These are phyloP conservation scores for Sporodiniella umbellata DNA, from an alignment of 371 early-diverging fungal species.

Conservation along the genomic window DNA sequence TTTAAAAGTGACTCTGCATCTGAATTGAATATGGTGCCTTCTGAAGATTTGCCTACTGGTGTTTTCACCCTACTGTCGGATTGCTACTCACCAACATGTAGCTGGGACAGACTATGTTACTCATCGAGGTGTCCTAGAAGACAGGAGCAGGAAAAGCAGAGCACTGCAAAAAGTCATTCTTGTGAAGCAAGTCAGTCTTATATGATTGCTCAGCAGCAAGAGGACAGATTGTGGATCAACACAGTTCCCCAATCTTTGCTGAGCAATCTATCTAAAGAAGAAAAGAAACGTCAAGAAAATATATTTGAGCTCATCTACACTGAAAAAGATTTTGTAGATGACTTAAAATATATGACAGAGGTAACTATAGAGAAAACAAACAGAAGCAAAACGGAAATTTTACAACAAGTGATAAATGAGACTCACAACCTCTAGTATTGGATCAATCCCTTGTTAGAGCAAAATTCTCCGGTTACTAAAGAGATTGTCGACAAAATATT, in stretches of 20 bases:
- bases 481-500: slow-evolving; percentile 76
- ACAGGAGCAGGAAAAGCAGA: slow-evolving; percentile 18
- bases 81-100: slow-evolving; percentile 80
- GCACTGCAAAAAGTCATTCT: slow-evolving; percentile 3
- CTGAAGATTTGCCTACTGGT: slow-evolving; percentile 62
- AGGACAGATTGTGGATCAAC: slow-evolving; percentile 59
- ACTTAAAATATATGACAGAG: slow-evolving; percentile 53
- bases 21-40: slow-evolving; percentile 8
- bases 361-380: slow-evolving; percentile 29
- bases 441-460: slow-evolving; percentile 68
- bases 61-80: slow-evolving; percentile 84
- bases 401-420: neutral
- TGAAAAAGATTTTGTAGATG: slow-evolving; percentile 89
- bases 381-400: too few relatives aligned
- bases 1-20: neutral
- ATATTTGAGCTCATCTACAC: slow-evolving; percentile 92
- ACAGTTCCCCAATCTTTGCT: slow-evolving; percentile 70
- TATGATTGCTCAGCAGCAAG: slow-evolving; percentile 9
- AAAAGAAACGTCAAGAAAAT: slow-evolving; percentile 89
- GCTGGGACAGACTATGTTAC: slow-evolving; percentile 76
- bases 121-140: slow-evolving; percentile 76
- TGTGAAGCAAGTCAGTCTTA: slow-evolving; percentile 19
- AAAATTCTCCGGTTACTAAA: slow-evolving; percentile 55
- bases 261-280: slow-evolving; percentile 67
- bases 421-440: slow-evolving; percentile 46